Base-by-base conservation (phyloP, 495 filamentous ascomycete species). In the Evansstolkia leycettana region DNA sequence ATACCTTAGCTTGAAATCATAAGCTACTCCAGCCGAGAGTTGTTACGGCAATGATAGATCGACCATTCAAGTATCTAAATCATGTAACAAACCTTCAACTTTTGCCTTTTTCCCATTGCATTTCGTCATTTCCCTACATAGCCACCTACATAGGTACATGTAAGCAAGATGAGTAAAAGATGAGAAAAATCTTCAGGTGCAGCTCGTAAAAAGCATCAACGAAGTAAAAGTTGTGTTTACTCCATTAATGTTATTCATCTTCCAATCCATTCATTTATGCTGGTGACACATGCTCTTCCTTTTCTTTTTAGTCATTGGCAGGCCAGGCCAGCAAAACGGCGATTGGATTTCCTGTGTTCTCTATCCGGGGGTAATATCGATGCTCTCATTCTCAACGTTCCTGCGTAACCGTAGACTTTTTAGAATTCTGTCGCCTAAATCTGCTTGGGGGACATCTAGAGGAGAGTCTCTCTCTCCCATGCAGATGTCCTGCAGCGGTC, bases 201-300 rank as follows among this genome's bases (percentile, higher is more conserved):
- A 57, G 50, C 57, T 60, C 60, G 46, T 58, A 55, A 53, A 50
- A 54, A 46, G 50, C 51, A 49, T 50, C 48, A 58, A 51, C 39
- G 34, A 52, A 54, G 48, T 51, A 51, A 42, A 35, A 46, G 41
- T 23, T 4, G 9, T 5, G 5, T 50, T 38, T 42, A 48, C 47
- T 48, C 46, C 34, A 38, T 37, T 42, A 38, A 41, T 46, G 31
- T 52, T 34, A 47, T 38, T 49, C 47, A 39, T 47, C 43, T 43
- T 40, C 33, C 42, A 28, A 26, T 38, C 30, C 51, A 45, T 47
- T 44, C 43, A 45, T 41, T 46, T 33, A 34, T 40, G 31, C 37
- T 39, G 26, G 34, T 31, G 28, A 34, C 41, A 23, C 16, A 32
- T 13, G 16, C 11, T 10, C 31, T 20, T n/a, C 31, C 10, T 36